Evolutionary conservation across 2,329 filamentous ascomycete species (phyloP).

Genomic region (Trichoderma arundinaceum): DNA sequence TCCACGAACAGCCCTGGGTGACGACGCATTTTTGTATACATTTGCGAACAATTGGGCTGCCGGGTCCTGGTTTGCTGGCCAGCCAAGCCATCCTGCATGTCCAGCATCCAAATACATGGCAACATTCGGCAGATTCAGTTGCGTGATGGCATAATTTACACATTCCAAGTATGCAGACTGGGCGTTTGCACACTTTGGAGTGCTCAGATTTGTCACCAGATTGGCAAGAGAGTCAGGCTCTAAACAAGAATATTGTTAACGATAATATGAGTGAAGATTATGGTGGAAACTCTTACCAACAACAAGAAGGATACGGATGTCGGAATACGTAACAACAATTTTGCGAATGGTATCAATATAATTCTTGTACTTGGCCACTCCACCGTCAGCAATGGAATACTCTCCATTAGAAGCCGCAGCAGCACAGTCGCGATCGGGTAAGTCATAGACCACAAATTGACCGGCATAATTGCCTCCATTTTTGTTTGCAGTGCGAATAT

Average conservation of each 20-base stretch:
- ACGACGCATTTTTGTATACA: slow-evolving; percentile 22
- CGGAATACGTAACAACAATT: slow-evolving; percentile 2
- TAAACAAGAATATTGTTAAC: background rate
- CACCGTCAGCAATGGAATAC: slow-evolving; percentile 14
- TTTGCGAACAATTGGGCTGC: slow-evolving; percentile 19
- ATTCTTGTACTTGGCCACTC: slow-evolving; percentile 19
- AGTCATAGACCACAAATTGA: slow-evolving; percentile 21
- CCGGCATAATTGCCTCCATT: slow-evolving; percentile 20
- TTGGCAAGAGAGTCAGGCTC: slow-evolving; percentile 24
- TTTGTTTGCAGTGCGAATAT: slow-evolving; percentile 23
- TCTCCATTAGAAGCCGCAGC: slow-evolving; percentile 18
- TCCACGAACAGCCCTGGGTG: slow-evolving; percentile 10
- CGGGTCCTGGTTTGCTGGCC: slow-evolving; percentile 16
- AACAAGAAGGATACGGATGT: slow-evolving; percentile 9
- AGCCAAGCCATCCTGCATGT: slow-evolving; percentile 24
- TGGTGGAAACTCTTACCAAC: background rate
- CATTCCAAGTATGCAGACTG: slow-evolving; percentile 19
- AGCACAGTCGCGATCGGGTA: slow-evolving; percentile 19
- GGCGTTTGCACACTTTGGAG: slow-evolving; percentile 11
- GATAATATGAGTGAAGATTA: background rate
- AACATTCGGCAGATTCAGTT: slow-evolving; percentile 16
- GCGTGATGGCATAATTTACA: slow-evolving; percentile 16
- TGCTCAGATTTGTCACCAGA: slow-evolving; percentile 11
- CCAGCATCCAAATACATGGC: slow-evolving; percentile 22
- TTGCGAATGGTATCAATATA: slow-evolving; percentile 17